phyloP scores from a whole-genome alignment of 148 eudicot genomes.

The Pharnaceum exiguum region DNA sequence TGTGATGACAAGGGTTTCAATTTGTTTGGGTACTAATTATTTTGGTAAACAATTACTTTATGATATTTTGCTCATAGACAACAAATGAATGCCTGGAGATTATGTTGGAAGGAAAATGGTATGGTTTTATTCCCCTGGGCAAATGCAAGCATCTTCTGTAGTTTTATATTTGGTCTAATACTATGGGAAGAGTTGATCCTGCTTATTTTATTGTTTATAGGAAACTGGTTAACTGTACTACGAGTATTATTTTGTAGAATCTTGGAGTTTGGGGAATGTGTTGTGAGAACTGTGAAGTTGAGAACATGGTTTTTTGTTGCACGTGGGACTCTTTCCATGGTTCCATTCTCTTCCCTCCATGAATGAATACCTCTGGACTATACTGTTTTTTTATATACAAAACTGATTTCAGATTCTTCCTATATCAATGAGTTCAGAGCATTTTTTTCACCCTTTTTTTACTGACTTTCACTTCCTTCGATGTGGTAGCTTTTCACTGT shows the following conservation, averaged over 20 bases:
- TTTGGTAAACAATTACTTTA: neutral
- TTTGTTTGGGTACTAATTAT: neutral
- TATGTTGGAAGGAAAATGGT: neutral
- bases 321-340: slow-evolving; percentile 30
- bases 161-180: neutral
- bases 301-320: slow-evolving; percentile 26
- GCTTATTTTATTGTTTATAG: slow-evolving; percentile 4
- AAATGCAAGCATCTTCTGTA: slow-evolving; percentile 10
- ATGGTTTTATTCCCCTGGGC: neutral
- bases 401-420: too few species aligned
- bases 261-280: slow-evolving; percentile 17
- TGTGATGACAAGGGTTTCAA: neutral
- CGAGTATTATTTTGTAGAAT: slow-evolving; percentile 17
- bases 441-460: neutral
- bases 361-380: neutral
- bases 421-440: neutral
- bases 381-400: neutral
- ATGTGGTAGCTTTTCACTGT: slow-evolving; percentile 19
- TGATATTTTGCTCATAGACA: neutral
- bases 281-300: too few species aligned
- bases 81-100: neutral
- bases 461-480: slow-evolving; percentile 20
- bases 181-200: slow-evolving; percentile 10
- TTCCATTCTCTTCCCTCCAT: slow-evolving; percentile 26
- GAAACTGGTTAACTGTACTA: neutral